phyloP scores from a whole-genome alignment of 176 grass and related monocot species.

The Tillandsia leiboldiana region DNA sequence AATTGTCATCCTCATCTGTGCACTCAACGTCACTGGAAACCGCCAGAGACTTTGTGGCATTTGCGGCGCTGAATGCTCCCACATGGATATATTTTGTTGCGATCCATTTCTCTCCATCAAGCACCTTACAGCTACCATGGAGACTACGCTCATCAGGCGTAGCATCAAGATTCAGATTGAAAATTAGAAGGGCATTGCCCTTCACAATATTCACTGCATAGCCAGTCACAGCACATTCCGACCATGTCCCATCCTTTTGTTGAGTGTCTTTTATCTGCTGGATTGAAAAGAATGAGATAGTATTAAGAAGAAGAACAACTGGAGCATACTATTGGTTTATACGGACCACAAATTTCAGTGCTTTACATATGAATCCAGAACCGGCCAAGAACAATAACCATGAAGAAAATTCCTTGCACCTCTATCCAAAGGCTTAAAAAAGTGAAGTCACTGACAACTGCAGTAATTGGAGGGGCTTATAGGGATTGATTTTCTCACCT shows the following conservation, averaged over 20 bases:
- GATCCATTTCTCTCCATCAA: slow-evolving; percentile 52
- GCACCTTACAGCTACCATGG: slow-evolving; percentile 31
- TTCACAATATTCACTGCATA: slow-evolving; percentile 52
- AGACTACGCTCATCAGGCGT: slow-evolving; percentile 38
- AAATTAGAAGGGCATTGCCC: slow-evolving; percentile 50
- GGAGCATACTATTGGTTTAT: too few species aligned
- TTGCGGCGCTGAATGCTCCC: slow-evolving; percentile 26
- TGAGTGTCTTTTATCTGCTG: slow-evolving; percentile 35
- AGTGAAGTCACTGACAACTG: too few species aligned
- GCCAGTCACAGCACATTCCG: slow-evolving; percentile 33
- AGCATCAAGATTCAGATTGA: slow-evolving; percentile 60
- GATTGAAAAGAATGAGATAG: slow-evolving; percentile 2
- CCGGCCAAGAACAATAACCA: background rate
- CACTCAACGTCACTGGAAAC: slow-evolving; percentile 30
- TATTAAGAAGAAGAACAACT: background rate
- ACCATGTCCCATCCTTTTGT: slow-evolving; percentile 26
- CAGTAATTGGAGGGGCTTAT: background rate
- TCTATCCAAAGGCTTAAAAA: too few species aligned
- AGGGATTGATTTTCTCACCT: slow-evolving; percentile 34
- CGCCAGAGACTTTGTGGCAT: slow-evolving; percentile 4
- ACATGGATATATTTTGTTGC: slow-evolving; percentile 48
- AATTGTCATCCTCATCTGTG: slow-evolving; percentile 67
- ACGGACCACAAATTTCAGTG: background rate
- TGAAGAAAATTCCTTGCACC: too few species aligned
- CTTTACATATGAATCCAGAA: background rate